phyloP scores from a whole-genome alignment of 768 basidiomycete species.

The Trametes punicea region DNA sequence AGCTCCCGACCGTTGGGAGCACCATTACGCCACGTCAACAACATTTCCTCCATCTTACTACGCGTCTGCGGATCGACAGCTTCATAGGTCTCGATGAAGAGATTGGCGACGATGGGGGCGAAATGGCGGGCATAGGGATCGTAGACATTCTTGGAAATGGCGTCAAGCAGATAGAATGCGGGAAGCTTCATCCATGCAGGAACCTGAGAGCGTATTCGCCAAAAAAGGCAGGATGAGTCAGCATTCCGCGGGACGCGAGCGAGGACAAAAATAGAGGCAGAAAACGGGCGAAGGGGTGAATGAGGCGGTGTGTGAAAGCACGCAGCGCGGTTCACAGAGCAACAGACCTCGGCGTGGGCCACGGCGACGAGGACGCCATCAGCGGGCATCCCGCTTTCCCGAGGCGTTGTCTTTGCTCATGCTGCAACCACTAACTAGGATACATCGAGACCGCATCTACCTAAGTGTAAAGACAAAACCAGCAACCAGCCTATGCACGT shows the following conservation, averaged over 20 bases:
- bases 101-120: conserved; percentile 70
- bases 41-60: conserved; percentile 97
- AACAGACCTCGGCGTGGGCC: conserved; percentile 4
- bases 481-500: background rate
- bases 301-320: conserved; percentile 1
- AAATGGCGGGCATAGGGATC: conserved; percentile 90
- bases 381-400: background rate
- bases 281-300: conserved; percentile 5
- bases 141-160: conserved; percentile 94
- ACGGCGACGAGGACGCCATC: background rate
- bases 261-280: conserved; percentile 7
- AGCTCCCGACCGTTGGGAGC: conserved; percentile 77
- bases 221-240: conserved; percentile 53
- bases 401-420: conserved; percentile 40
- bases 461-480: background rate
- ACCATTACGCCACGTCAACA: conserved; percentile 90
- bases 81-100: conserved; percentile 86
- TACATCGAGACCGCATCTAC: conserved; percentile 37
- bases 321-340: conserved; percentile 17
- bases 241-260: conserved; percentile 42
- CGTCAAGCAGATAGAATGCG: conserved; percentile 91
- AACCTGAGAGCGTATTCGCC: conserved; percentile 54
- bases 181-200: conserved; percentile 89
- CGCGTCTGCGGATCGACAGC: conserved; percentile 81
- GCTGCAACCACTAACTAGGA: conserved; percentile 34